Evolutionary conservation across 768 basidiomycete species (phyloP).

Genomic region (Auricularia cornea): DNA sequence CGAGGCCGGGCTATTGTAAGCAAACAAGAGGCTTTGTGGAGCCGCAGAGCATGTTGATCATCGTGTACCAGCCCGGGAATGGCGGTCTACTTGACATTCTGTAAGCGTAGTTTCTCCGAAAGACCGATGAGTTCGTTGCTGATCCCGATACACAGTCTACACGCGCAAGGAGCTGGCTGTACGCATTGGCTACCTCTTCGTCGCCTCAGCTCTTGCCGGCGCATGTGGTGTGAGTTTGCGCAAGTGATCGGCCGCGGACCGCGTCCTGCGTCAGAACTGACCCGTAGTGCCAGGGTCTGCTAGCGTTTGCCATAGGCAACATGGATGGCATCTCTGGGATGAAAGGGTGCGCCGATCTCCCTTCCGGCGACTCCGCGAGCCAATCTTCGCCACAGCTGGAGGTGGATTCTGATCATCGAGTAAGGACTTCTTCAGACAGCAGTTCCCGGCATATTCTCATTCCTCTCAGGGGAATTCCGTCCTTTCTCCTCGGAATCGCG

Average conservation of each 20-base stretch:
- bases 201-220: slow-evolving; percentile 6
- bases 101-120: background rate
- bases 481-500: slow-evolving; percentile 1
- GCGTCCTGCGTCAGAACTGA: background rate
- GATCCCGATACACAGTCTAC: slow-evolving; percentile 6
- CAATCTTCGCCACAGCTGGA: background rate
- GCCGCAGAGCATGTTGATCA: too few relatives aligned
- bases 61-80: slow-evolving; percentile 2
- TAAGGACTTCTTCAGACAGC: too few relatives aligned
- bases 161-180: slow-evolving; percentile 4
- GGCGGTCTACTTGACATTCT: slow-evolving; percentile 6
- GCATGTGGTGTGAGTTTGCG: slow-evolving; percentile 4
- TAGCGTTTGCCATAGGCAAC: slow-evolving; percentile 7
- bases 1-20: slow-evolving; percentile 8
- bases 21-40: too few relatives aligned
- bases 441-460: background rate
- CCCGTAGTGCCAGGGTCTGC: background rate
- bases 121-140: too few relatives aligned
- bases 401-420: slow-evolving; percentile 9
- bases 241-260: background rate
- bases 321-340: slow-evolving; percentile 4
- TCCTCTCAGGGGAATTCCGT: background rate
- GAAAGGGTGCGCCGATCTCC: slow-evolving; percentile 3
- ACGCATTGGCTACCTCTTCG: slow-evolving; percentile 7
- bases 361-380: too few relatives aligned